phyloP scores from a whole-genome alignment of 2,329 filamentous ascomycete species.

The Colletotrichum lindemuthianum region DNA sequence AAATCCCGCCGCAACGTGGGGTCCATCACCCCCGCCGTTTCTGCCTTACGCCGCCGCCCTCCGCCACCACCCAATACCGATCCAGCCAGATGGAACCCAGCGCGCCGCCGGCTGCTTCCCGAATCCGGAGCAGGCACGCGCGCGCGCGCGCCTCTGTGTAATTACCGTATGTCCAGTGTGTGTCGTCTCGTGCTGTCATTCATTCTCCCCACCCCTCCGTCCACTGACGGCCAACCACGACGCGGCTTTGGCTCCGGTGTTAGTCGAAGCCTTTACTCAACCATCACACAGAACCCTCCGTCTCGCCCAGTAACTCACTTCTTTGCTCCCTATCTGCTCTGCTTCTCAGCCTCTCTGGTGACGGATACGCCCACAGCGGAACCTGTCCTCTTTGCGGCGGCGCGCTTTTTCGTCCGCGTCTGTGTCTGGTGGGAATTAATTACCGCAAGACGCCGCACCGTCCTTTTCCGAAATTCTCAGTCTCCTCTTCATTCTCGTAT shows the following conservation, averaged over 20 bases:
- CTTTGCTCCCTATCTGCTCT: too few species aligned
- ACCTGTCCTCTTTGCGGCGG: slow-evolving; percentile 17
- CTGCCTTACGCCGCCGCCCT: slow-evolving; percentile 11
- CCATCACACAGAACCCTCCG: background rate
- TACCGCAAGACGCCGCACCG: slow-evolving; percentile 19
- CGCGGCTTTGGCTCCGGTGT: slow-evolving; percentile 1
- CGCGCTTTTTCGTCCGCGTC: background rate
- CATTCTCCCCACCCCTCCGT: slow-evolving; percentile 8
- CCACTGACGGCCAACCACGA: slow-evolving; percentile 12
- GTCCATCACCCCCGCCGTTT: background rate
- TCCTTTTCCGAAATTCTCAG: slow-evolving; percentile 7
- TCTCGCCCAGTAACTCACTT: background rate
- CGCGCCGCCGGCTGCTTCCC: slow-evolving; percentile 10
- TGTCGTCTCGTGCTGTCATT: slow-evolving; percentile 9
- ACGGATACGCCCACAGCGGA: slow-evolving; percentile 27
- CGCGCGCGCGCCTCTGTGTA: background rate
- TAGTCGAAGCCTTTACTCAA: slow-evolving; percentile 32
- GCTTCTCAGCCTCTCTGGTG: too few species aligned
- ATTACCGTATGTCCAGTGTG: background rate
- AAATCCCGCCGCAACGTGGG: background rate
- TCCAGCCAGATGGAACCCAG: slow-evolving; percentile 9
- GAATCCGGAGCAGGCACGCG: background rate
- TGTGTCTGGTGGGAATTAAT: slow-evolving; percentile 15
- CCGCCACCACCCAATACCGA: slow-evolving; percentile 23
- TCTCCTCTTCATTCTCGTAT: slow-evolving; percentile 21